These are phyloP conservation scores for Tolypocladium ophioglossoides DNA, from an alignment of 2,329 filamentous ascomycete genomes.

Conservation along the genomic window DNA sequence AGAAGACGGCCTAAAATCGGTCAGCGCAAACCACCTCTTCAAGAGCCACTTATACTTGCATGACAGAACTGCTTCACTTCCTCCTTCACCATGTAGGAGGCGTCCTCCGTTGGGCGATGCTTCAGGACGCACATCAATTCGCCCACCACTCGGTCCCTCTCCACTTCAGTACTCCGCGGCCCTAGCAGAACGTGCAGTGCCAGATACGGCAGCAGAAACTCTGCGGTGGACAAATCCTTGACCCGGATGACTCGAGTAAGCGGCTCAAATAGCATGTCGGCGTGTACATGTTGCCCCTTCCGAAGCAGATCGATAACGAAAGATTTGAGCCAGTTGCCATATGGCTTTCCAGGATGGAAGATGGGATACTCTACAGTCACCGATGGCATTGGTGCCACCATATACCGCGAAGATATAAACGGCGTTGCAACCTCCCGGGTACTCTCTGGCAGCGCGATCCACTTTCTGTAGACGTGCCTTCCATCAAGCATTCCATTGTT, in stretches of 20 bases:
- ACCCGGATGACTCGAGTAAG: conserved; percentile 73
- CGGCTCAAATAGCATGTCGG: conserved; percentile 68
- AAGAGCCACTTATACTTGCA: conserved; percentile 36
- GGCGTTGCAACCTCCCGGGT: conserved; percentile 77
- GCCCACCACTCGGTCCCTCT: conserved; percentile 53
- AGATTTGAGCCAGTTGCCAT: conserved; percentile 70
- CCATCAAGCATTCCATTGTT: conserved; percentile 32
- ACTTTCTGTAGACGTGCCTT: conserved; percentile 58
- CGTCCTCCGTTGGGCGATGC: conserved; percentile 39
- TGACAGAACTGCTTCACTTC: conserved; percentile 80
- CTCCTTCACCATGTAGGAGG: conserved; percentile 54
- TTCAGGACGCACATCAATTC: conserved; percentile 71
- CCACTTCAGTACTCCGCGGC: conserved; percentile 45
- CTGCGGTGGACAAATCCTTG: conserved; percentile 76
- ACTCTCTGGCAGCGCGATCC: conserved; percentile 65
- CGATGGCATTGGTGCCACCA: conserved; percentile 52
- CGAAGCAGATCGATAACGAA: conserved; percentile 77
- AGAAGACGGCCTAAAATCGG: conserved; percentile 65
- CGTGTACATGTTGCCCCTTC: conserved; percentile 63
- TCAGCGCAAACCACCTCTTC: neutral
- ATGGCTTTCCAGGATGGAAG: conserved; percentile 56
- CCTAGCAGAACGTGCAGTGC: conserved; percentile 75
- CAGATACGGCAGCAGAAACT: conserved; percentile 81
- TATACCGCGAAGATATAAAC: conserved; percentile 77
- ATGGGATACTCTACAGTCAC: conserved; percentile 62